phyloP scores from a whole-genome alignment of 768 basidiomycete species.

The Tulasnella sp. region DNA sequence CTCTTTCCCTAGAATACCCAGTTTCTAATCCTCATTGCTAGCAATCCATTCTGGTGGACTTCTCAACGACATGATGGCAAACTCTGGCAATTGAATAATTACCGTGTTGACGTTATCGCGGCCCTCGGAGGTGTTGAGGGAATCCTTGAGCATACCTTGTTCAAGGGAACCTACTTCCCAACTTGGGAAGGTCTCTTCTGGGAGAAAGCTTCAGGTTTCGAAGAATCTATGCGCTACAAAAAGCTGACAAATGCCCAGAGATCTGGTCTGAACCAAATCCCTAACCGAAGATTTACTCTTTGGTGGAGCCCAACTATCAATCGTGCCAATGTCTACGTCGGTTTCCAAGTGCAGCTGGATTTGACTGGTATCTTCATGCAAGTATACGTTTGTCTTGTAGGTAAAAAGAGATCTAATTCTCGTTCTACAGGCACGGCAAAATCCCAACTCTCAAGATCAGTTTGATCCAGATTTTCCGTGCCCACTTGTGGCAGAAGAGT shows the following conservation, averaged over 20 bases:
- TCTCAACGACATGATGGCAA: conserved; percentile 94
- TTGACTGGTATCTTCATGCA: conserved; percentile 91
- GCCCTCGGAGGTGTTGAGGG: conserved; percentile 93
- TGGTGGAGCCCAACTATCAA: conserved; percentile 99
- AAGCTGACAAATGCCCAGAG: conserved; percentile 97
- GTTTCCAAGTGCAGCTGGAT: conserved; percentile 99
- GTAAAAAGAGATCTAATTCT: conserved; percentile 4
- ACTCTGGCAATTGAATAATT: conserved; percentile 94
- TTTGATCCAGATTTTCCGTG: conserved; percentile 99
- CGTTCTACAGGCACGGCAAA: conserved; percentile 71
- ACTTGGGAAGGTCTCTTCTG: conserved; percentile 74
- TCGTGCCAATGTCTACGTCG: conserved; percentile 97
- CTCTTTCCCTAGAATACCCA: conserved; percentile 2
- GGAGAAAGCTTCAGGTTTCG: conserved; percentile 94
- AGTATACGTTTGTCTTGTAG: conserved; percentile 19
- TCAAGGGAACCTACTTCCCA: conserved; percentile 96
- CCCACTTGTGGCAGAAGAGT: conserved; percentile 99
- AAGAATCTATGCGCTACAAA: conserved; percentile 91
- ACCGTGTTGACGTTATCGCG: conserved; percentile 97
- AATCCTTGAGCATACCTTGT: conserved; percentile 90
- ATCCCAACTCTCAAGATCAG: conserved; percentile 97
- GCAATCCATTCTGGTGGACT: conserved; percentile 99
- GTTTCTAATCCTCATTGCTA: conserved; percentile 24
- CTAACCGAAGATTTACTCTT: conserved; percentile 95
- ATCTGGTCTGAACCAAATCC: conserved; percentile 94